phyloP scores from a whole-genome alignment of 129 eudicot genomes.

The Escallonia herrerae region DNA sequence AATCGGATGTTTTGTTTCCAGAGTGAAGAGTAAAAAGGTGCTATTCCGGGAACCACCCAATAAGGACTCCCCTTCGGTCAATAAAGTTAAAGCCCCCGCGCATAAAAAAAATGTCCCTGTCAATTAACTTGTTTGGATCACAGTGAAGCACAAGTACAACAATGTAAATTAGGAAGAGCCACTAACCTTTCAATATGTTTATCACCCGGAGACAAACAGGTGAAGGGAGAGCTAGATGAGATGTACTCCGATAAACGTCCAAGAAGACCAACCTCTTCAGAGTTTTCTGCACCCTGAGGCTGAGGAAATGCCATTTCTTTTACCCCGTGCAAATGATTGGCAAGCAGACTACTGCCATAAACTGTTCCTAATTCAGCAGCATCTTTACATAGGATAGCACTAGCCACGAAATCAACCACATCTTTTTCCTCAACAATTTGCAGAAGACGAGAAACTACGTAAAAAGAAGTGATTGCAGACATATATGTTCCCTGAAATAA shows the following conservation, averaged over 20 bases:
- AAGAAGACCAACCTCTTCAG: not conserved
- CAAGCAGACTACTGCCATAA: not conserved
- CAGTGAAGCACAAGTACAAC: no score
- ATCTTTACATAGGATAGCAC: constrained; percentile 11
- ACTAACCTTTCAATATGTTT: not conserved
- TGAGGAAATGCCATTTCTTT: not conserved
- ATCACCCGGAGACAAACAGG: not conserved
- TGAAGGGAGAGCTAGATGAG: not conserved
- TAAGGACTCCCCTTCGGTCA: no score
- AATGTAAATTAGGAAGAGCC: not conserved
- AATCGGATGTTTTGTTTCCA: no score
- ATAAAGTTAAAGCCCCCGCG: no score
- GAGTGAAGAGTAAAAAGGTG: no score
- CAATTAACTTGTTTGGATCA: no score
- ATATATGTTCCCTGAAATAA: constrained; percentile 9
- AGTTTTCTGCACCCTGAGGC: not conserved
- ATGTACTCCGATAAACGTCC: not conserved
- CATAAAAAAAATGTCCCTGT: no score
- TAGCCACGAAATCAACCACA: constrained; percentile 8
- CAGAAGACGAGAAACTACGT: constrained; percentile 15
- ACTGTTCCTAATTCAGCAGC: not conserved
- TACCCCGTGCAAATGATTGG: not conserved
- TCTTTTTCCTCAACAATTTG: constrained; percentile 13
- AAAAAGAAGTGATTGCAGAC: constrained; percentile 15
- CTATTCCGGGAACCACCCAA: no score